Conservation (phyloP, 2,329 filamentous ascomycete species). For the Pseudogymnoascus verrucosus region DNA sequence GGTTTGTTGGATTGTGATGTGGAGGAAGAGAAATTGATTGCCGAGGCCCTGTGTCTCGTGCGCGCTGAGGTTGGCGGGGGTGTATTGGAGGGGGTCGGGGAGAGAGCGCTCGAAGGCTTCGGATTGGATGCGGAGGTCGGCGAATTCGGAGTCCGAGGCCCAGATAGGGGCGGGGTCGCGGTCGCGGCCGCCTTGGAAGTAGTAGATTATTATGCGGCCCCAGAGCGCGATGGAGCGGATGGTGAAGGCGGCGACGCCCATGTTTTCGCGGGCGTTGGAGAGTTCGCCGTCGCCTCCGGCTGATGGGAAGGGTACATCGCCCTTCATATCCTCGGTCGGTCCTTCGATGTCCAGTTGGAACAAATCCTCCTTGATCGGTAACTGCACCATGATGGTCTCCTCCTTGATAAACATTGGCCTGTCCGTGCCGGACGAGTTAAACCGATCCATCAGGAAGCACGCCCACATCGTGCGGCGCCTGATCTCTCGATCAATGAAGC, state of each 20-base stretch:
- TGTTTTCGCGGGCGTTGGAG: conserved; percentile 66
- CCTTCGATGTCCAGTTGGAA: conserved; percentile 89
- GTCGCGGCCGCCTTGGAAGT: conserved; percentile 84
- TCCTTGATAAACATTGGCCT: conserved; percentile 86
- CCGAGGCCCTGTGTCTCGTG: conserved; percentile 79
- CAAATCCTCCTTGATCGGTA: conserved; percentile 83
- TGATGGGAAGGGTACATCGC: conserved; percentile 56
- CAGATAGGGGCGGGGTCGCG: conserved; percentile 71
- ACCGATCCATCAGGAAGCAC: conserved; percentile 94
- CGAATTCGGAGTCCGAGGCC: conserved; percentile 71
- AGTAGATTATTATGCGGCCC: conserved; percentile 81
- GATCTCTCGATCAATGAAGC: conserved; percentile 89
- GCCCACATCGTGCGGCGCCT: conserved; percentile 95
- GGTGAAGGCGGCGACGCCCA: conserved; percentile 90
- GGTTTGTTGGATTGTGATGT: conserved; percentile 84
- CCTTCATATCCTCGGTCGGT: conserved; percentile 74
- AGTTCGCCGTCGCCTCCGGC: conserved; percentile 56
- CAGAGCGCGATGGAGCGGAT: conserved; percentile 79
- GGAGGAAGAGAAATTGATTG: conserved; percentile 87
- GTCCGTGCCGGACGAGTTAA: conserved; percentile 92
- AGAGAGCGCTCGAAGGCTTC: conserved; percentile 62
- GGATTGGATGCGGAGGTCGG: conserved; percentile 59
- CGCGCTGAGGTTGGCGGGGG: conserved; percentile 70
- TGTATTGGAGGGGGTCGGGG: conserved; percentile 67
- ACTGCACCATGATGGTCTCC: conserved; percentile 77